phyloP scores from a whole-genome alignment of 306 rosid genomes.

The Corylus americana region DNA sequence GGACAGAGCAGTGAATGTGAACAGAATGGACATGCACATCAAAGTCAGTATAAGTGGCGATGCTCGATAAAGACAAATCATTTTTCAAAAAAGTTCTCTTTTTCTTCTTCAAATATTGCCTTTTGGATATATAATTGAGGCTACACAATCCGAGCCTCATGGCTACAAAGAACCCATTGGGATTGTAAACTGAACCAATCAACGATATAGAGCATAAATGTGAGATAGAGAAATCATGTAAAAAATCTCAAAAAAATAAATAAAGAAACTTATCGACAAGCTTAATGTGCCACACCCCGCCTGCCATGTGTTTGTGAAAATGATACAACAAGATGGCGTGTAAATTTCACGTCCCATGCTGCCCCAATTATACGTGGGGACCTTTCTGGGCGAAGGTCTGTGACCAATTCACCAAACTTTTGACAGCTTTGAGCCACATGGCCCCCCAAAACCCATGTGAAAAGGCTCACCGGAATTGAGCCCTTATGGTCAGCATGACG shows the following conservation, averaged over 20 bases:
- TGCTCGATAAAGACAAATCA: not conserved
- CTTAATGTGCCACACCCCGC: not conserved
- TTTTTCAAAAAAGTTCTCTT: not conserved
- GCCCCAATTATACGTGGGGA: constrained; percentile 19
- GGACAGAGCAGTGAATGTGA: not conserved
- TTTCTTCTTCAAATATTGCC: not conserved
- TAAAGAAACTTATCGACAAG: not conserved
- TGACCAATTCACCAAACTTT: constrained; percentile 27
- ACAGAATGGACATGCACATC: not conserved
- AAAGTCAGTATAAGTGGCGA: not conserved
- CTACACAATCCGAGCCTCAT: too few relatives aligned
- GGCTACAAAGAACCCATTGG: too few relatives aligned
- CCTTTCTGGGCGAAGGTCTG: not conserved
- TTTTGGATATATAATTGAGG: not conserved
- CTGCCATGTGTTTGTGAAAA: not conserved
- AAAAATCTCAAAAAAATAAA: too few relatives aligned
- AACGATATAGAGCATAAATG: too few relatives aligned
- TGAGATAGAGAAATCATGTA: too few relatives aligned
- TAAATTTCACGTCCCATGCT: not conserved
- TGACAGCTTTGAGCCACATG: constrained; percentile 6
- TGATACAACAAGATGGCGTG: not conserved
- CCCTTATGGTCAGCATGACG: not conserved
- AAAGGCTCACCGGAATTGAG: not conserved
- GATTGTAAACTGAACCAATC: too few relatives aligned
- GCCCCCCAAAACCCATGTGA: constrained; percentile 35